Evolutionary conservation across 73 alveolate species (phyloP).

Genomic region (Paraurostyla sp.): DNA sequence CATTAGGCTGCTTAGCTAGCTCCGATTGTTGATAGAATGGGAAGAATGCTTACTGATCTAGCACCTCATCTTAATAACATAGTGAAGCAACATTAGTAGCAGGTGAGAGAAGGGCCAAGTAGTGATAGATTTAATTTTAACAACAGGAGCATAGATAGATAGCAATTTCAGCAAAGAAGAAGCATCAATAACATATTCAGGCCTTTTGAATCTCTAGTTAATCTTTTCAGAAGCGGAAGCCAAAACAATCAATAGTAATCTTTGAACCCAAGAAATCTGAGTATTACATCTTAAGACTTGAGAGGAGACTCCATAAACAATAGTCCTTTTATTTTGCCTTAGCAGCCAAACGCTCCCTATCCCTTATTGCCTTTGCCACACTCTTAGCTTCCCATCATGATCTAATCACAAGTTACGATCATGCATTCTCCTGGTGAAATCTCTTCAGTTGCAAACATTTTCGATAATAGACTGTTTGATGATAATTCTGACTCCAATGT

Average conservation of each 20-base stretch:
- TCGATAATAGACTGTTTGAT: slow-evolving; percentile 52
- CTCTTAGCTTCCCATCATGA: slow-evolving; percentile 1
- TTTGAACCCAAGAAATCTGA: neutral
- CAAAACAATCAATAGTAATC: neutral
- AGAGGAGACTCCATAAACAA: neutral
- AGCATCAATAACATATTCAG: neutral
- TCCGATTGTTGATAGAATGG: slow-evolving; percentile 85
- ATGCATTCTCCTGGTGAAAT: slow-evolving; percentile 69
- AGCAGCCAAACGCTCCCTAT: neutral
- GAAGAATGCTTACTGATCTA: slow-evolving; percentile 83
- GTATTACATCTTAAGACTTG: slow-evolving; percentile 3
- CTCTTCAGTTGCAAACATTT: slow-evolving; percentile 47
- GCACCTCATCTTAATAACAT: slow-evolving; percentile 74
- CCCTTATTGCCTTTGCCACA: neutral
- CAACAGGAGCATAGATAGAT: neutral
- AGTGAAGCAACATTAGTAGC: slow-evolving; percentile 39
- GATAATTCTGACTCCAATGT: slow-evolving; percentile 23
- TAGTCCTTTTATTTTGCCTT: neutral
- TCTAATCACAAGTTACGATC: slow-evolving; percentile 28
- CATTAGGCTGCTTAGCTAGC: slow-evolving; percentile 77
- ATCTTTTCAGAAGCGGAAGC: neutral
- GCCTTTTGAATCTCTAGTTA: slow-evolving; percentile 1
- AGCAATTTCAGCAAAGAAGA: neutral
- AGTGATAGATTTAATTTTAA: neutral
- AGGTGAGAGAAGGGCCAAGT: neutral